Base-by-base conservation (phyloP, 1,284 basidiomycete genomes). In the Ceratobasidium sp. region DNA sequence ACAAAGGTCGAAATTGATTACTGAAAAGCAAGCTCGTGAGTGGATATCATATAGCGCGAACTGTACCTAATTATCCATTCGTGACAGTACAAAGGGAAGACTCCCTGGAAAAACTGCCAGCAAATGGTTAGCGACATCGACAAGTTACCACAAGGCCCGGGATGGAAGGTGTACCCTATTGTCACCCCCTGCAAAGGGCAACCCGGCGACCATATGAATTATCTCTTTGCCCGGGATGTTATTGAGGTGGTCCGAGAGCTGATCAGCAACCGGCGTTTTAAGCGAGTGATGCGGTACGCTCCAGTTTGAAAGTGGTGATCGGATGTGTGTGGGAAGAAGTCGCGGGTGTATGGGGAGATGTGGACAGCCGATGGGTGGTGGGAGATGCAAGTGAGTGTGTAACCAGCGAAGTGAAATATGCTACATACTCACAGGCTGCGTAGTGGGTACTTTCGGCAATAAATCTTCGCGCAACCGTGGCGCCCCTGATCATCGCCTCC, bases 151-250 rank as follows among this genome's bases (percentile, higher is more conserved):
- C 51, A n/a, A 7, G 83, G 84, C 0, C 66, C 75, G 5, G 55
- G 58, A 1, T 86, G 84, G 83, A 73, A 10, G 4, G 26, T 26
- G 23, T 26, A 10, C 3, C 26, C 33, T 10, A 51, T 68, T 10
- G 18, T 51, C n/a, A 18, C 33, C 3, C 10, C 10, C 10, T 26
- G 33, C 10, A 20, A 20, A 4, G 56, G 23, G 6, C 56, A 39
- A n/a, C n/a, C n/a, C 56, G 18, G n/a, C n/a, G n/a, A 60, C 4
- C 56, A 60, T 18, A 60, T 23, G 9, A 51, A 51, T 20, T 20
- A 51, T 51, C 3, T 86, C 0, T 86, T 85, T 81, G 58, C n/a
- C n/a, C n/a, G 83, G 0, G 81, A 87, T 66, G 84, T 85, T n/a
- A 81, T 87, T 0, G 83, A 85, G 39, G 84, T 82, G 39, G 80